These are phyloP conservation scores for Aotearoamyces nothofagi DNA, from an alignment of 2,329 filamentous ascomycete species.

Conservation along the genomic window DNA sequence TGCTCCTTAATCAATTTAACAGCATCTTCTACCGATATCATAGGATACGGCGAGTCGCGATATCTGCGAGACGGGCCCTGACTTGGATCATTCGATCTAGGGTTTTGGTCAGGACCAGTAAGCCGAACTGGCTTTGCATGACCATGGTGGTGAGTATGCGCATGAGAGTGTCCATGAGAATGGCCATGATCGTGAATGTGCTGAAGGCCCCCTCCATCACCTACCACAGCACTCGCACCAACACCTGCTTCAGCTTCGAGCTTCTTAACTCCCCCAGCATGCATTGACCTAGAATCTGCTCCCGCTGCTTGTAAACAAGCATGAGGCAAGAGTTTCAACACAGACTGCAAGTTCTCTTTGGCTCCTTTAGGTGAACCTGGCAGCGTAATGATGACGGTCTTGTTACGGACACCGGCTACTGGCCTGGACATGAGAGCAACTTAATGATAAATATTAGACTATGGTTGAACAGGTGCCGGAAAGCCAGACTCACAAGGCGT, in stretches of 20 bases:
- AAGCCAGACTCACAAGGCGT: slow-evolving; percentile 72
- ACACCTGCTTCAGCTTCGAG: slow-evolving; percentile 74
- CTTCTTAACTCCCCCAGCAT: slow-evolving; percentile 67
- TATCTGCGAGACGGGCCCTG: slow-evolving; percentile 55
- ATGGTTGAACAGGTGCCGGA: too few relatives aligned
- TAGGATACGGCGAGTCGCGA: slow-evolving; percentile 79
- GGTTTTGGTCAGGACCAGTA: slow-evolving; percentile 44
- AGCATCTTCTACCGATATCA: slow-evolving; percentile 76
- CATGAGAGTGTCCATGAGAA: slow-evolving; percentile 34
- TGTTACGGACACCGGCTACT: slow-evolving; percentile 73
- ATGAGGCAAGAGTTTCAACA: slow-evolving; percentile 84
- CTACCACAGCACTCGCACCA: slow-evolving; percentile 9
- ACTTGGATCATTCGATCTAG: slow-evolving; percentile 43
- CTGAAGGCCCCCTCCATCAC: too few relatives aligned
- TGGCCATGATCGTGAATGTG: slow-evolving; percentile 23
- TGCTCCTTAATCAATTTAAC: slow-evolving; percentile 56
- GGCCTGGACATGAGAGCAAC: slow-evolving; percentile 96
- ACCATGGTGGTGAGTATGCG: slow-evolving; percentile 46
- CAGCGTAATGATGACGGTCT: slow-evolving; percentile 71
- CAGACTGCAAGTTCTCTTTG: slow-evolving; percentile 77
- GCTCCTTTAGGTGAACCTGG: slow-evolving; percentile 94
- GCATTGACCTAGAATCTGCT: slow-evolving; percentile 63
- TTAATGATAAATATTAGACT: too few relatives aligned
- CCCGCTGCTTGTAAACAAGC: slow-evolving; percentile 85
- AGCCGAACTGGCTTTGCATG: slow-evolving; percentile 54